A percentile compares a stretch with the other conserved stretches of the same genome.
Evolutionary conservation across 495 filamentous ascomycete species (phyloP).

Genomic region (Aspergillus ostianus): DNA sequence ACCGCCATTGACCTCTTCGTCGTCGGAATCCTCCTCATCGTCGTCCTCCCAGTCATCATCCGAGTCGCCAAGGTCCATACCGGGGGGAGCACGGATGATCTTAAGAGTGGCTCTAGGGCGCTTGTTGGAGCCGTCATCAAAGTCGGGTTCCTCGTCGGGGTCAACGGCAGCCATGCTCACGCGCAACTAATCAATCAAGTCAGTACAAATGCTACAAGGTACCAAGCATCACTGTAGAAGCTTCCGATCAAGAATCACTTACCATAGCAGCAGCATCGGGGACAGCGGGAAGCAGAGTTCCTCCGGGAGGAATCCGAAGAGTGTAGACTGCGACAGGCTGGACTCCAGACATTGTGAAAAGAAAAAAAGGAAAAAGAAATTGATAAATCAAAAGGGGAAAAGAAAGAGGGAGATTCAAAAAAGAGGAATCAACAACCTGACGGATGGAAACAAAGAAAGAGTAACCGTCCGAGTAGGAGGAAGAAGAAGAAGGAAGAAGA

Average conservation of each 20-base stretch:
- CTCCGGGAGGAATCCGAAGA: conserved; percentile 79
- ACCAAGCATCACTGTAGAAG: too few relatives aligned
- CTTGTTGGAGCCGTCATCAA: conserved; percentile 58
- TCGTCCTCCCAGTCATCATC: conserved; percentile 64
- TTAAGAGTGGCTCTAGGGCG: conserved; percentile 81
- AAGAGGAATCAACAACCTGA: conserved; percentile 16
- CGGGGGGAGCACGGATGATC: conserved; percentile 68
- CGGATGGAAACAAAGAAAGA: conserved; percentile 22
- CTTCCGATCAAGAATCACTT: conserved; percentile 36
- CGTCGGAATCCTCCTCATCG: conserved; percentile 62
- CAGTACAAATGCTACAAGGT: not conserved
- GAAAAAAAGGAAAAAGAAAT: conserved; percentile 14
- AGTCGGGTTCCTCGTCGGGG: conserved; percentile 71
- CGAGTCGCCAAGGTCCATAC: conserved; percentile 50
- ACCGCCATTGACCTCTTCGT: conserved; percentile 78
- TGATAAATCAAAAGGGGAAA: conserved; percentile 13
- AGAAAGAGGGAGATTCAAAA: conserved; percentile 24
- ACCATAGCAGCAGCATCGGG: conserved; percentile 79
- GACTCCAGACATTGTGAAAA: conserved; percentile 48
- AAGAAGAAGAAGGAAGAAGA: conserved; percentile 12
- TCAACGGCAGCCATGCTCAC: conserved; percentile 99
- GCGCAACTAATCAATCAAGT: conserved; percentile 62
- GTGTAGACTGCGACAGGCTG: conserved; percentile 85
- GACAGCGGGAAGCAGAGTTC: conserved; percentile 69
- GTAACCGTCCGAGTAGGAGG: conserved; percentile 16